These are phyloP conservation scores for Onygena corvina DNA, from an alignment of 2,329 filamentous ascomycete genomes.

Conservation along the genomic window DNA sequence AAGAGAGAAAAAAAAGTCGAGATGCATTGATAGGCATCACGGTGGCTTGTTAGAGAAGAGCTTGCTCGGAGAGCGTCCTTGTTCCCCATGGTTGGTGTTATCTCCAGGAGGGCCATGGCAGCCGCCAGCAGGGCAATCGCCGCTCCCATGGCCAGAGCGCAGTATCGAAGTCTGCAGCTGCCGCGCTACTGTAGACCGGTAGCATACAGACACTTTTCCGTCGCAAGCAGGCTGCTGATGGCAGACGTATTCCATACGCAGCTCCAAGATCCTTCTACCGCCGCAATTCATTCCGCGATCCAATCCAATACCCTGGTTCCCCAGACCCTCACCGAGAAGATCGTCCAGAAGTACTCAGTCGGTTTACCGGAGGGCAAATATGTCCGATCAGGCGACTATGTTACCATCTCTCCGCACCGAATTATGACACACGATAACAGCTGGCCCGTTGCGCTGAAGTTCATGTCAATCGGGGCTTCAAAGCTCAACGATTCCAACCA, in stretches of 20 bases:
- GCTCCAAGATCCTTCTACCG: conserved; percentile 14
- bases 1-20: background rate
- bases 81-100: background rate
- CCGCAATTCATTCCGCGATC: conserved; percentile 15
- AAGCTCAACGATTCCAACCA: conserved; percentile 60
- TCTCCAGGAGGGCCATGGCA: conserved; percentile 8
- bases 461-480: conserved; percentile 69
- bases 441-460: conserved; percentile 64
- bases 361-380: conserved; percentile 62
- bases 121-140: conserved; percentile 5
- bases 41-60: background rate
- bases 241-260: conserved; percentile 16
- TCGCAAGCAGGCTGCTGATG: conserved; percentile 8
- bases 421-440: conserved; percentile 85
- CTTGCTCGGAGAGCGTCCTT: background rate
- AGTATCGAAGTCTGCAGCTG: conserved; percentile 4
- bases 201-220: conserved; percentile 11
- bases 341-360: conserved; percentile 71
- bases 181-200: background rate
- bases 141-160: background rate
- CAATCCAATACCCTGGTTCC: conserved; percentile 32
- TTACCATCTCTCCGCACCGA: conserved; percentile 57
- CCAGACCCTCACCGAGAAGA: conserved; percentile 86
- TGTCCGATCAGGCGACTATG: conserved; percentile 71
- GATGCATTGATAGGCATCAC: background rate